Conservation (phyloP, 441 rosid species). For the Populus tomentosa region DNA sequence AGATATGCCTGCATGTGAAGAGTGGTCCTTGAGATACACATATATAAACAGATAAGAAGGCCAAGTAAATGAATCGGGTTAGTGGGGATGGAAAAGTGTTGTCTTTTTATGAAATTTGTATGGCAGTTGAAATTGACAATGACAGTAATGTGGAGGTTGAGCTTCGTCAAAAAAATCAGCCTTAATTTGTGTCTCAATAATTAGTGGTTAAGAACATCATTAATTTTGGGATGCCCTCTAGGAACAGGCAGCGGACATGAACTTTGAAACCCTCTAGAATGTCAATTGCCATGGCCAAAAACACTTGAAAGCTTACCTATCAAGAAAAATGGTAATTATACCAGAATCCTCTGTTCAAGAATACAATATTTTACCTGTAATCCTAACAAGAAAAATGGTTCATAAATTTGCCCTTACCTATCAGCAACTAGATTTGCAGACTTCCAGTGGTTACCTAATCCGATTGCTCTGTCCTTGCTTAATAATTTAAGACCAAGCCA, state of each 20-base stretch:
- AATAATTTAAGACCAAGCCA: neutral
- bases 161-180: neutral
- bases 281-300: neutral
- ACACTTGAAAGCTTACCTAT: too few relatives aligned
- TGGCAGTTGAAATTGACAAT: conserved; percentile 34
- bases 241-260: neutral
- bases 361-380: neutral
- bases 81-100: conserved; percentile 5
- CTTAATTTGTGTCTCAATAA: neutral
- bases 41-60: conserved; percentile 5
- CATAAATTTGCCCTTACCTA: neutral
- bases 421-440: neutral
- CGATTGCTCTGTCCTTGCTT: too few relatives aligned
- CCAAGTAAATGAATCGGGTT: conserved; percentile 26
- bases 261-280: neutral
- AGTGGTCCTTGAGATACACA: conserved; percentile 16
- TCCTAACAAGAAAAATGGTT: neutral
- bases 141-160: conserved; percentile 14
- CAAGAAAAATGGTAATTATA: too few relatives aligned
- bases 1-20: neutral
- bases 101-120: conserved; percentile 20
- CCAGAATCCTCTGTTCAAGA: neutral
- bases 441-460: neutral
- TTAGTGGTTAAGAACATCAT: neutral
- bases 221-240: neutral